A percentile compares a stretch with the other conserved stretches of the same genome.
These are phyloP conservation scores for Phaseolus lunatus DNA, from an alignment of 306 rosid genomes.

Conservation along the genomic window DNA sequence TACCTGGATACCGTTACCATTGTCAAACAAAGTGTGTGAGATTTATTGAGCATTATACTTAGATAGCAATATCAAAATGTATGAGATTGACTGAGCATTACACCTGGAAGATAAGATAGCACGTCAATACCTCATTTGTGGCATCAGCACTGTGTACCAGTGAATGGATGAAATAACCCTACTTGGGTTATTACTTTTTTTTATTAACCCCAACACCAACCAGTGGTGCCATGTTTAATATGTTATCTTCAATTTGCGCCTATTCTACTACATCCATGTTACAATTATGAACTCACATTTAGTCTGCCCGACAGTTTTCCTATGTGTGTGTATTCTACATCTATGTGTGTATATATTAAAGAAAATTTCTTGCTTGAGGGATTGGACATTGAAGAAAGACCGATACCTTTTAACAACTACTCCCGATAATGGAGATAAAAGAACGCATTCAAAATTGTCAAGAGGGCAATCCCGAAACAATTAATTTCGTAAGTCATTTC, in stretches of 20 bases:
- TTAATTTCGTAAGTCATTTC: too few species aligned
- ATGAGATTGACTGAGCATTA: conserved; percentile 31
- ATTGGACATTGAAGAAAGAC: neutral
- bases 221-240: conserved; percentile 17
- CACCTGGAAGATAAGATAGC: conserved; percentile 5
- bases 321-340: too few species aligned
- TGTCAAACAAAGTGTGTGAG: conserved; percentile 41
- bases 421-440: neutral
- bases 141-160: conserved; percentile 8
- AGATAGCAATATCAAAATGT: conserved; percentile 6
- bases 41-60: conserved; percentile 41
- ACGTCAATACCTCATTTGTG: conserved; percentile 27
- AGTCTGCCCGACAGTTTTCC: neutral
- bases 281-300: neutral
- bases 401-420: neutral
- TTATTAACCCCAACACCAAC: neutral
- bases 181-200: conserved; percentile 2
- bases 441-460: neutral
- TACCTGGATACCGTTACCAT: conserved; percentile 27
- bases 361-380: neutral
- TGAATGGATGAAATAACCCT: neutral
- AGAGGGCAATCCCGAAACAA: neutral
- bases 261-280: neutral
- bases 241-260: neutral
- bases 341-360: too few species aligned